Percentiles rank a stretch among this genome's conserved stretches.
These are phyloP conservation scores for Eucommia ulmoides DNA, from an alignment of 257 asterid species.

Conservation along the genomic window DNA sequence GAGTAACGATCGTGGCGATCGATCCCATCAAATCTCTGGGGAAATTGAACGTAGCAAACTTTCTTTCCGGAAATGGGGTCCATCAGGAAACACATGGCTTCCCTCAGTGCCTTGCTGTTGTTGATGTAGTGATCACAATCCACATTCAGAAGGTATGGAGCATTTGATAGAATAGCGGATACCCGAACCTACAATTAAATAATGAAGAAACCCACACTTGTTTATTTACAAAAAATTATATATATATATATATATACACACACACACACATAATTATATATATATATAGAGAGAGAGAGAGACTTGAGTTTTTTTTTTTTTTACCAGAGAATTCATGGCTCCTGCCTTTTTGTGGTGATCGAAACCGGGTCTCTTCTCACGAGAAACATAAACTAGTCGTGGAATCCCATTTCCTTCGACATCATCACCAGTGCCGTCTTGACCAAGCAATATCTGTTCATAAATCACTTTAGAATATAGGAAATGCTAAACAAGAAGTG, in stretches of 20 bases:
- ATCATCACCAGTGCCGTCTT: slow-evolving; percentile 54
- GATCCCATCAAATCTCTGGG: slow-evolving; percentile 89
- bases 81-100: slow-evolving; percentile 98
- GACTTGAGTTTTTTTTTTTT: too few relatives aligned
- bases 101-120: slow-evolving; percentile 85
- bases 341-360: slow-evolving; percentile 96
- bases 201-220: background rate
- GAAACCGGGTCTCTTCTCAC: slow-evolving; percentile 90
- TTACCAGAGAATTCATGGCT: slow-evolving; percentile 90
- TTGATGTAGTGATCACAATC: slow-evolving; percentile 94
- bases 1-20: slow-evolving; percentile 85
- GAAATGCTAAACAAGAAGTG: too few relatives aligned
- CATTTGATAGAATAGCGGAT: slow-evolving; percentile 87
- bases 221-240: background rate
- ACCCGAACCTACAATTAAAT: slow-evolving; percentile 53
- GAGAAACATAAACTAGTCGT: too few relatives aligned
- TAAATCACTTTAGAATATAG: background rate
- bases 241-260: background rate
- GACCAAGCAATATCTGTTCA: slow-evolving; percentile 78
- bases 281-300: background rate
- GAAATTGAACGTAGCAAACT: too few relatives aligned
- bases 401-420: slow-evolving; percentile 63
- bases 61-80: slow-evolving; percentile 87
- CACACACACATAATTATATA: background rate
- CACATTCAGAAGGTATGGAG: slow-evolving; percentile 78